Evolutionary conservation across 345 rosid species (phyloP), one percentile per base, ranked within the genome.

Genomic region (Erysimum cheiranthoides): DNA sequence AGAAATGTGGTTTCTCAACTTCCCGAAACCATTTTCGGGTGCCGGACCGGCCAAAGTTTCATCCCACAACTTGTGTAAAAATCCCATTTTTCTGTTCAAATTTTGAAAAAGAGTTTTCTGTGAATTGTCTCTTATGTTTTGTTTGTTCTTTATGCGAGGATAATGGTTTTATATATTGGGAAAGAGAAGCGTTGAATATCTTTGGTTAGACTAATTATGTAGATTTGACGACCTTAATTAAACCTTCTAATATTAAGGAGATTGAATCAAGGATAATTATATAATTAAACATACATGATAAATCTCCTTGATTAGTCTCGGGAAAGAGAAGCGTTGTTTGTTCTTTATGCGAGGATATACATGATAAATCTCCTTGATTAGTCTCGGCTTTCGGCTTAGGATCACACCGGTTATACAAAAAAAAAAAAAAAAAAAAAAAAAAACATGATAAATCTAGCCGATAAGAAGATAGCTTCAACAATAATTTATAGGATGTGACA

Each of bases 41-140:
- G 85, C n/a, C 0, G 98, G 97, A 21, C 98, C 97, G 32, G 96
- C 96, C 21, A 93, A 83, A 42, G 96, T 91, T 86, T 93, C 97
- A 84, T 93, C 96, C 98, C 98, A 93, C 10, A 93, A 81, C 82
- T 88, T 88, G 75, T 91, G 87, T 34, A 89, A 88, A 16, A 93
- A 83, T 38, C 91, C 90, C 97, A 93, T 93, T 51, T 35, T 42
- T 42, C 47, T 7, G 17, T 18, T 38, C 13, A 31, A 49, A 18
- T 4, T 36, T 8, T 42, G 17, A 32, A 39, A 25, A 47, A 6
- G 18, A 31, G 2, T 18, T 30, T 30, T 42, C 32, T 36, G 65
- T 54, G 43, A 43, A 69, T 49, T 3, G 16, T 28, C 47, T 67
- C 27, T 14, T 5, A 45, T 34, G 5, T 34, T 6, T 45, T 45